A percentile compares a stretch with the other conserved stretches of the same genome.
Conservation (phyloP, 2,329 filamentous ascomycete genomes). For the Camillea tinctor region DNA sequence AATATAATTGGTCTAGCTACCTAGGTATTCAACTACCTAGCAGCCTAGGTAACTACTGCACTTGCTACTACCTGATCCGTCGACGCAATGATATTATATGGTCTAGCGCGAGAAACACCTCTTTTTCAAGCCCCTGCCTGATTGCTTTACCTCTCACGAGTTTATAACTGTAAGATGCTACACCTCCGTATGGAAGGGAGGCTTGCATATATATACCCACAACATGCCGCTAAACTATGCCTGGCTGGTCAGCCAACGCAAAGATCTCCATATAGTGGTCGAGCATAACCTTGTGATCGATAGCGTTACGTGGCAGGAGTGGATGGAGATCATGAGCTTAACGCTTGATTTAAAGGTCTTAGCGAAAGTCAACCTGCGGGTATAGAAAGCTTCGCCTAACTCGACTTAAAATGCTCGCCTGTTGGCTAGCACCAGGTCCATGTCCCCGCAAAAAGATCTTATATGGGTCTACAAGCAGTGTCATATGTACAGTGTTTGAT, state of each 20-base stretch:
- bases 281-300: slow-evolving; percentile 31
- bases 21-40: no score
- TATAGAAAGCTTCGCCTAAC: slow-evolving; percentile 45
- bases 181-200: slow-evolving; percentile 19
- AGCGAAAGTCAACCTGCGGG: slow-evolving; percentile 33
- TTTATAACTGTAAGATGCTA: slow-evolving; percentile 27
- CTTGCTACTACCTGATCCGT: not conserved
- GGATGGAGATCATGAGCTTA: slow-evolving; percentile 32
- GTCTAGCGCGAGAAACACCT: slow-evolving; percentile 25
- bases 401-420: slow-evolving; percentile 41
- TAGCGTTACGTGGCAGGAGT: slow-evolving; percentile 29
- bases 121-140: slow-evolving; percentile 29
- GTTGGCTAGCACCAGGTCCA: slow-evolving; percentile 25
- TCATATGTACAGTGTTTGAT: slow-evolving; percentile 32
- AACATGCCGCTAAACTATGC: slow-evolving; percentile 42
- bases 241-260: slow-evolving; percentile 38
- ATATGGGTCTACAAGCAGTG: slow-evolving; percentile 29
- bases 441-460: slow-evolving; percentile 25
- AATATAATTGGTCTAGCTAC: not conserved
- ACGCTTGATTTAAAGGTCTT: slow-evolving; percentile 24
- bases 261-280: slow-evolving; percentile 38
- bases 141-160: slow-evolving; percentile 23
- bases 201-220: slow-evolving; percentile 29
- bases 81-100: slow-evolving; percentile 21
- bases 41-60: not conserved